phyloP scores from a whole-genome alignment of 768 basidiomycete species.

The Russula ochroleuca region DNA sequence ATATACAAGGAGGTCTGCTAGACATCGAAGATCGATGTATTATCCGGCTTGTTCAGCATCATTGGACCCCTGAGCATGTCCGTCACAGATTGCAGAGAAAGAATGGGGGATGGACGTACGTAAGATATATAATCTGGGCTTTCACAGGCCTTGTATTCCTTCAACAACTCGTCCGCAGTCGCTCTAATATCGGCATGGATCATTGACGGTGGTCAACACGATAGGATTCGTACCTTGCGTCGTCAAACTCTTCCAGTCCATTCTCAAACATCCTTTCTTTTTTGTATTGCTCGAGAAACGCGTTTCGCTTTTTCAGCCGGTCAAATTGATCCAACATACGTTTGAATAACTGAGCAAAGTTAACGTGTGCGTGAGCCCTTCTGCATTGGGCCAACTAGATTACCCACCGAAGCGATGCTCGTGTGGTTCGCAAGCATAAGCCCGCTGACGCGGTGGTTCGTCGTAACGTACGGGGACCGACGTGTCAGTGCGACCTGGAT shows the following conservation, averaged over 20 bases:
- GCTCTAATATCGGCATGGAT: slow-evolving; percentile 45
- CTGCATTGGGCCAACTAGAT: not conserved
- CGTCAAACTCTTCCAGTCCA: slow-evolving; percentile 92
- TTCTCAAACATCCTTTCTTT: slow-evolving; percentile 95
- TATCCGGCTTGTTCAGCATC: slow-evolving; percentile 24
- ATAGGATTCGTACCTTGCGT: slow-evolving; percentile 67
- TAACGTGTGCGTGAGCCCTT: not conserved
- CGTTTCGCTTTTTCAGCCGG: slow-evolving; percentile 77
- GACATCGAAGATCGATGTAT: not conserved
- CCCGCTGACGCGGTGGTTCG: slow-evolving; percentile 93
- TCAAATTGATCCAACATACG: slow-evolving; percentile 96
- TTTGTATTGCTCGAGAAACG: slow-evolving; percentile 96
- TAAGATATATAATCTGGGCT: slow-evolving; percentile 91
- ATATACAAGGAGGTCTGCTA: slow-evolving; percentile 4
- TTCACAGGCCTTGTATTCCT: slow-evolving; percentile 96
- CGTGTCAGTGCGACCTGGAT: slow-evolving; percentile 96
- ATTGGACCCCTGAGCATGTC: slow-evolving; percentile 20
- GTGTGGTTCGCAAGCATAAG: slow-evolving; percentile 99
- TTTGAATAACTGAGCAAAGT: slow-evolving; percentile 69
- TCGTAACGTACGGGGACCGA: slow-evolving; percentile 80
- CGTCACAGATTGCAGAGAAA: not conserved
- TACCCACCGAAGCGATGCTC: slow-evolving; percentile 87
- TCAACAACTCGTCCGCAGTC: slow-evolving; percentile 80
- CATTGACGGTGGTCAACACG: not conserved
- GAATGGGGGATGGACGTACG: slow-evolving; percentile 41